phyloP scores from a whole-genome alignment of 129 eudicot genomes.

The Dittrichia graveolens region DNA sequence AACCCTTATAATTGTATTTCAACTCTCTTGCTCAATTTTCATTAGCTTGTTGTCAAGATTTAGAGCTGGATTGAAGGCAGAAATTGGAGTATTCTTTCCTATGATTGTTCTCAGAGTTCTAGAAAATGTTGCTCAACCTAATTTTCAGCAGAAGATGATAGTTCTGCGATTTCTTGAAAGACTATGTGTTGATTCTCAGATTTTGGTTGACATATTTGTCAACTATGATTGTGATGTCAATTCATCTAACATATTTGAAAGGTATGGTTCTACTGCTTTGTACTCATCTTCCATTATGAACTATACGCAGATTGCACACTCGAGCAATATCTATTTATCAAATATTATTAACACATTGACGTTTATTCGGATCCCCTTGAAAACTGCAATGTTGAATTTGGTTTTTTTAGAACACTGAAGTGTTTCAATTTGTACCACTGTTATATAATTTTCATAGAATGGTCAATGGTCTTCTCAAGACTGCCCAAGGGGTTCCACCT shows the following conservation, averaged over 20 bases:
- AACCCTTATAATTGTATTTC: slow-evolving; percentile 84
- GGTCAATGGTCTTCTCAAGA: slow-evolving; percentile 98
- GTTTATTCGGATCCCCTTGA: slow-evolving; percentile 18
- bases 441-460: slow-evolving; percentile 50
- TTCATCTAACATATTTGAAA: slow-evolving; percentile 95
- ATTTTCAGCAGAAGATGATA: slow-evolving; percentile 91
- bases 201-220: slow-evolving; percentile 89
- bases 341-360: background rate
- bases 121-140: slow-evolving; percentile 94
- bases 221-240: slow-evolving; percentile 98
- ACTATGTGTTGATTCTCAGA: slow-evolving; percentile 89
- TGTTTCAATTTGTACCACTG: background rate
- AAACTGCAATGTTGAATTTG: slow-evolving; percentile 1
- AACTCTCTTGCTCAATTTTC: slow-evolving; percentile 98
- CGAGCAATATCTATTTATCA: background rate
- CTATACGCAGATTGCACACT: background rate
- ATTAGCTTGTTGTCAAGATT: slow-evolving; percentile 93
- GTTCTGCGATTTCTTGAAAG: slow-evolving; percentile 83
- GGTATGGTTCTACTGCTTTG: slow-evolving; percentile 49
- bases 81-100: slow-evolving; percentile 95
- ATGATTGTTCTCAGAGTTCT: slow-evolving; percentile 97
- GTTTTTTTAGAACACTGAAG: background rate
- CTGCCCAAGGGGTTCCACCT: slow-evolving; percentile 98
- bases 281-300: background rate
- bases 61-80: slow-evolving; percentile 98